phyloP scores from a whole-genome alignment of 495 filamentous ascomycete genomes.

The Hyaloscypha finlandica region DNA sequence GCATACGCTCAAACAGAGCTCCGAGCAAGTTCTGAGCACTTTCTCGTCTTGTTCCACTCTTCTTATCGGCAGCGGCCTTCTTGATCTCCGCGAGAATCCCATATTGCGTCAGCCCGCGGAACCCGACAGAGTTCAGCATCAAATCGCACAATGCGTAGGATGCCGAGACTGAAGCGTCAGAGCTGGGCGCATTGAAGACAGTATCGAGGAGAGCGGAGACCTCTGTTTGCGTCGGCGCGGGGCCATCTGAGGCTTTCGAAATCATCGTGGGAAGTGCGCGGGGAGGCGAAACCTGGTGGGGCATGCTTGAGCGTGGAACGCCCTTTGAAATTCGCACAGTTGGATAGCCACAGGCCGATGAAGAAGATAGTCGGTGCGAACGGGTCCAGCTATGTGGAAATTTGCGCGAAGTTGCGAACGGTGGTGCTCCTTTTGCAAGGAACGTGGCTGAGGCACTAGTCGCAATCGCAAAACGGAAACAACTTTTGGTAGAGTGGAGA shows the following conservation, averaged over 20 bases:
- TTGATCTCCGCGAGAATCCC: slow-evolving; percentile 70
- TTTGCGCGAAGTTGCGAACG: slow-evolving; percentile 29
- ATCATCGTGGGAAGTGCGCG: slow-evolving; percentile 60
- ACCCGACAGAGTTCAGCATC: slow-evolving; percentile 75
- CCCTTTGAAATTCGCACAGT: slow-evolving; percentile 20
- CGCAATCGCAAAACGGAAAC: slow-evolving; percentile 14
- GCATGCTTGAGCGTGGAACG: slow-evolving; percentile 53
- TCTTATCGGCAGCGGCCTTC: slow-evolving; percentile 93
- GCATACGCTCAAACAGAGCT: slow-evolving; percentile 88
- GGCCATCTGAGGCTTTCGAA: slow-evolving; percentile 52
- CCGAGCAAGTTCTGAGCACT: slow-evolving; percentile 94
- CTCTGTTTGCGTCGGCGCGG: slow-evolving; percentile 70
- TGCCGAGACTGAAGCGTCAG: slow-evolving; percentile 83
- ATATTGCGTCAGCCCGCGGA: slow-evolving; percentile 71
- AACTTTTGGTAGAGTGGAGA: slow-evolving; percentile 28
- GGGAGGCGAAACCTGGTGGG: slow-evolving; percentile 62
- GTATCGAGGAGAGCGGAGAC: slow-evolving; percentile 69
- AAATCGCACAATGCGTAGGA: slow-evolving; percentile 80
- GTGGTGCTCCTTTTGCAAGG: slow-evolving; percentile 23
- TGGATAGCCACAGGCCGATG: slow-evolving; percentile 15
- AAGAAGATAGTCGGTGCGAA: slow-evolving; percentile 5
- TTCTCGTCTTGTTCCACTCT: slow-evolving; percentile 81
- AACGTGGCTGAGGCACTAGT: slow-evolving; percentile 29
- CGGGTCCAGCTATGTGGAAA: slow-evolving; percentile 4
- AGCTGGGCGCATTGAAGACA: slow-evolving; percentile 79